Evolutionary conservation across 306 rosid species (phyloP), one percentile per base, ranked within the genome.

Genomic region (Begonia loranthoides): DNA sequence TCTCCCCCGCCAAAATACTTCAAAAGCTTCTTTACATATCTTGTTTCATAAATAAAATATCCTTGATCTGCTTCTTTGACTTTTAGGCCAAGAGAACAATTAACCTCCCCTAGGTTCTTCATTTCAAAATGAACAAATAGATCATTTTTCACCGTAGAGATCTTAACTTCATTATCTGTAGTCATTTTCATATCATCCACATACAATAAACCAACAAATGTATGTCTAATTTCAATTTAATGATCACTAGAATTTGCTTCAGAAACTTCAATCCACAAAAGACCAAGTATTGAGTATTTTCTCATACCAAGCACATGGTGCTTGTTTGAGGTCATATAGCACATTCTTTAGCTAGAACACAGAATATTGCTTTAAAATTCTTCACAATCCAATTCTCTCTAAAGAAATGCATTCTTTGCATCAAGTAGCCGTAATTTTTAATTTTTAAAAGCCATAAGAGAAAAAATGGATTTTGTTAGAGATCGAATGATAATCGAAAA

Each of bases 371-470:
- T 62, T 53, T 0, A 8, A 6, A 9, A 49, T 2, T 47, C 54
- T 12, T 14, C n/a, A 7, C 17, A 12, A 48, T 15, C 40, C 15
- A 15, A 34, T 17, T 47, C 46, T 34, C 54, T 46, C 47, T 58
- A 40, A 13, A 58, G 40, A 39, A 58, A 58, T 1, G 38, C 17
- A 14, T 16, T 14, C 24, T 58, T 58, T 6, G 49, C 54, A 15
- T 48, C 14, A 0, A 58, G 34, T 15, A 47, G 63, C 6, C 44
- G 13, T n/a, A 47, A 14, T 46, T 7, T 9, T 54, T 13, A 58
- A 11, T 36, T 12, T 17, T 14, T 6, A 19, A 2, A 16, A 4
- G 46, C 39, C 0, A 39, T 17, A 9, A 62, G 41, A 6, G 53
- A 61, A 33, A 52, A n/a, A n/a, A n/a, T n/a, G n/a, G n/a, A n/a